phyloP scores from a whole-genome alignment of 352 stramenopile species.

The Globisporangium canariense region DNA sequence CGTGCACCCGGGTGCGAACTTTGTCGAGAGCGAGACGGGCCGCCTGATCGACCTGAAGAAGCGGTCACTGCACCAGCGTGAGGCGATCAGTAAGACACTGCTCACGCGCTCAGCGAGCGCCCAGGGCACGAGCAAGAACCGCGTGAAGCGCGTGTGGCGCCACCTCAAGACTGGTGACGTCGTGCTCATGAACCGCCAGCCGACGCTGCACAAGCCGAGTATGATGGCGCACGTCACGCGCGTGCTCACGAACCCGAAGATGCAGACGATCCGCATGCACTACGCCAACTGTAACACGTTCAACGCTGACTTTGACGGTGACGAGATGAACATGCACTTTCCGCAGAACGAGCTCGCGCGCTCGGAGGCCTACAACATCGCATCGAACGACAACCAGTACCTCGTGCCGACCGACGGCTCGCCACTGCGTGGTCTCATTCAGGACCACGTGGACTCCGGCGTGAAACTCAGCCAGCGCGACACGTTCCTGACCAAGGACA shows the following conservation, averaged over 20 bases:
- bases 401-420: conserved; percentile 97
- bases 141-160: conserved; percentile 95
- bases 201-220: conserved; percentile 99
- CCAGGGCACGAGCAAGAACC: conserved; percentile 78
- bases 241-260: conserved; percentile 94
- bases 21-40: conserved; percentile 95
- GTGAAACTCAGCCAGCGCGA: conserved; percentile 98
- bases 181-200: conserved; percentile 99
- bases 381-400: conserved; percentile 97
- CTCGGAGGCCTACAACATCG: conserved; percentile 97
- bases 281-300: conserved; percentile 99
- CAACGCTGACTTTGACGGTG: conserved; percentile 99
- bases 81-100: conserved; percentile 95
- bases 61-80: conserved; percentile 90
- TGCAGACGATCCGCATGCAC: conserved; percentile 99
- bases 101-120: conserved; percentile 86
- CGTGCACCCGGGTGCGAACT: conserved; percentile 97
- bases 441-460: conserved; percentile 98
- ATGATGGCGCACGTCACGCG: conserved; percentile 99
- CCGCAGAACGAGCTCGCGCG: conserved; percentile 98
- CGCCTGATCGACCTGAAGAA: conserved; percentile 93
- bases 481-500: conserved; percentile 97
- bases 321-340: conserved; percentile 99
- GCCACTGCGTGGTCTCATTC: conserved; percentile 97
- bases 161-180: conserved; percentile 98